Base-by-base conservation (phyloP, 306 rosid genomes). In the Trifolium subterraneum region DNA sequence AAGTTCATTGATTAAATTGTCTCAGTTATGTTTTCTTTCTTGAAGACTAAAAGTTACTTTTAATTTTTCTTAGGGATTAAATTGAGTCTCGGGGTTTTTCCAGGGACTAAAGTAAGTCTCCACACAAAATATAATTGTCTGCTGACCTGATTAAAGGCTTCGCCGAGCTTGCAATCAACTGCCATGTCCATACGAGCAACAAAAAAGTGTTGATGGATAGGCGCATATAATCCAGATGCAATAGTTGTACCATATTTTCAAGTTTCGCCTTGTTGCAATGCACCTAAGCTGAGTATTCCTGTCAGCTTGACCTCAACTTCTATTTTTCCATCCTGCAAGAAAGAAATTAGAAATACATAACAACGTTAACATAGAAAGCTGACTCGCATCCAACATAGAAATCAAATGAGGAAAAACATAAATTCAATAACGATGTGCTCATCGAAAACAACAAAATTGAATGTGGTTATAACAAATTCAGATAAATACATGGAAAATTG, bases 101-200 rank as follows among this genome's bases (percentile, higher is more conserved):
- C 12, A 51, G 23, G 11, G 8, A 2, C 25, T 51, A 52, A 52
- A 22, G 4, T 22, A 13, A 7, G 31, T 20, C 14, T 54, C 15
- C 3, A 55, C n/a, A 4, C n/a, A 22, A 47, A 29, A 59, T n/a
- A 39, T 59, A 18, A 60, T 75, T 36, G 25, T 15, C 47, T 38
- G 56, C 70, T 58, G 66, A 90, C 93, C 92, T 90, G 96, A 84
- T 90, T 90, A 78, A 80, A 86, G 68, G 91, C 85, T 86, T 90
- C 96, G 31, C 96, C 96, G 39, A 93, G 93, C 79, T 82, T 90
- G 83, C 96, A 86, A 82, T 90, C 96, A 64, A 90, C 91, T 41
- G 93, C 87, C 96, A 90, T 90, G 86, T 90, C 91, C 93, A 90
- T 85, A 39, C 96, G 93, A 60, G 96, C 96, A 61, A 90, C 96